Conservation (phyloP, 73 alveolate genomes). For the Paramecium sonneborni region DNA sequence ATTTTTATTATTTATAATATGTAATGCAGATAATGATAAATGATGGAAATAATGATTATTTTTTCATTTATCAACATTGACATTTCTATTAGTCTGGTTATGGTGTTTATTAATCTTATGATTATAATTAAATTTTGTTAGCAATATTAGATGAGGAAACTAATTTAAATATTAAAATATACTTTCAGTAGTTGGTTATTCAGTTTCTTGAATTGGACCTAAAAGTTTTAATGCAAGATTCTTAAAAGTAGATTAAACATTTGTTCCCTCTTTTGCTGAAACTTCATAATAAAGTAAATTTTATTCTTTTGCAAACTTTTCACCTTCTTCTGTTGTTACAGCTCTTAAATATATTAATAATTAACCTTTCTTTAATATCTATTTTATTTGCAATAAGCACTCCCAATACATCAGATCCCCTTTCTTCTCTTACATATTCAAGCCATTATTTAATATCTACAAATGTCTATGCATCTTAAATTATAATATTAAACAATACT, state of each 20-base stretch:
- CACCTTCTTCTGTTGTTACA: conserved; percentile 69
- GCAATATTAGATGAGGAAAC: not conserved
- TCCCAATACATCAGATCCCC: conserved; percentile 91
- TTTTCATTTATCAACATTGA: conserved; percentile 27
- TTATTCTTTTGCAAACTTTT: conserved; percentile 58
- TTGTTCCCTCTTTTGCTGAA: conserved; percentile 70
- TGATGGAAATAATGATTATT: not conserved
- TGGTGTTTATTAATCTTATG: not conserved
- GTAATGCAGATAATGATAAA: not conserved
- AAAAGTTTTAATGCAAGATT: conserved; percentile 37
- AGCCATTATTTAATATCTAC: conserved; percentile 56
- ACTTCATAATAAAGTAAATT: conserved; percentile 55
- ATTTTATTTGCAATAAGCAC: conserved; percentile 94
- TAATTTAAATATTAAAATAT: not conserved
- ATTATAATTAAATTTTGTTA: not conserved
- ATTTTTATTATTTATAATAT: not conserved
- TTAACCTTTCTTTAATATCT: conserved; percentile 79
- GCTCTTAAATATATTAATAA: conserved; percentile 25
- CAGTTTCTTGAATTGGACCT: not conserved
- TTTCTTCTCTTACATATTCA: conserved; percentile 73
- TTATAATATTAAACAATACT: conserved; percentile 11
- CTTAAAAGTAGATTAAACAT: conserved; percentile 47
- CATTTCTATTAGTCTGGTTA: conserved; percentile 7
- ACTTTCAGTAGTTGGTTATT: not conserved
- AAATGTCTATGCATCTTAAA: conserved; percentile 47